Evolutionary conservation across 116 monocot species (phyloP).

Genomic region (Posidonia oceanica): DNA sequence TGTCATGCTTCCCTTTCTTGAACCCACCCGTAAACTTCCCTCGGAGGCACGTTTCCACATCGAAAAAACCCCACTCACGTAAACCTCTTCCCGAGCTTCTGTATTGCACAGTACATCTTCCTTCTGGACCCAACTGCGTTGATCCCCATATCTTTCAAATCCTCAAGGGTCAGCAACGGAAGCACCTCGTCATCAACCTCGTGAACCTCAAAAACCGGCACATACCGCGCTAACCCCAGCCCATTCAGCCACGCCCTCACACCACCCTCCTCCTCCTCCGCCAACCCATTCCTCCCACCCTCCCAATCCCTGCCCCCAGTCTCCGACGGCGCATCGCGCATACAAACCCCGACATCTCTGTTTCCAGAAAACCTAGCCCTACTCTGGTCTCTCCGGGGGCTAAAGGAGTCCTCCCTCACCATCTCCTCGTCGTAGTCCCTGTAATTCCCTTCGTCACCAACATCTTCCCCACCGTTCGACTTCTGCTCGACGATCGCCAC

Average conservation of each 20-base stretch:
- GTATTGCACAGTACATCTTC: conserved; percentile 70
- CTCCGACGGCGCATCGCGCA: conserved; percentile 9
- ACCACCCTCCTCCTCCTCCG: conserved; percentile 13
- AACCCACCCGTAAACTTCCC: background rate
- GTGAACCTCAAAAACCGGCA: conserved; percentile 70
- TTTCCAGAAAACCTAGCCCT: conserved; percentile 22
- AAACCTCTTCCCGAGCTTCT: conserved; percentile 39
- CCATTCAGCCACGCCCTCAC: conserved; percentile 60
- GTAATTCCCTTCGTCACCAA: conserved; percentile 1
- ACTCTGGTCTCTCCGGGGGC: conserved; percentile 9
- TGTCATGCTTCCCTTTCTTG: background rate
- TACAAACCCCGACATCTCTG: background rate
- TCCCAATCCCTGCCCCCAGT: conserved; percentile 21
- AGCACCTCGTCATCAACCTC: conserved; percentile 85
- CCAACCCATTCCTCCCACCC: conserved; percentile 2
- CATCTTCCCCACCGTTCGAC: conserved; percentile 18
- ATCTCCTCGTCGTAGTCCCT: conserved; percentile 17
- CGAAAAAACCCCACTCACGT: background rate
- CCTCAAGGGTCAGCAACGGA: conserved; percentile 68
- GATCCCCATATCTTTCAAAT: conserved; percentile 84
- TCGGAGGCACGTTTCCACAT: no score
- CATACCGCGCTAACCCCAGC: conserved; percentile 62
- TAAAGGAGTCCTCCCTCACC: conserved; percentile 14
- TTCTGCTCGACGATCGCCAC: background rate
- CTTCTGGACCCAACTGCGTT: conserved; percentile 67